Base-by-base conservation (phyloP, 2,329 filamentous ascomycete species). In the Parastagonospora nodorum region DNA sequence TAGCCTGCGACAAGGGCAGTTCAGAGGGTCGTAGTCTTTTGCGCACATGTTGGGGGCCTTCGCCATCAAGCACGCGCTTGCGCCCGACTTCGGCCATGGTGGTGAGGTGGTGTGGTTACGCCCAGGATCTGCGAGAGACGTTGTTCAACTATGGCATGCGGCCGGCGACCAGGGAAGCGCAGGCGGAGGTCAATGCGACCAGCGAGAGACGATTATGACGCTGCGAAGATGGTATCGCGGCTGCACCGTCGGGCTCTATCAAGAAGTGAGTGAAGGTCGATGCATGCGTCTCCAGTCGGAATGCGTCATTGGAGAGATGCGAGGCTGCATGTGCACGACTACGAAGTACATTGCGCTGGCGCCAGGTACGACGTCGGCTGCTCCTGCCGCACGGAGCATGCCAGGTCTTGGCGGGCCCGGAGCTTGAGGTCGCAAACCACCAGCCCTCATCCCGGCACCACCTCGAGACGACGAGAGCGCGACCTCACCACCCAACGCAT, bases 11-110 rank as follows among this genome's bases (percentile, higher is more conserved):
- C 15, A 92, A 76, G 1, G 89, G 89, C 14, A 93, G 79, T 61
- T 93, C 89, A 0, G 87, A 87, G 2, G 88, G 84, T 71, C 90
- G 90, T 69, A 88, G 84, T 64, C 85, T 88, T 61, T 81, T 82
- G 60, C 78, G 77, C 35, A 72, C 61, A 31, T 69, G 51, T 8
- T 64, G 66, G 46, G 70, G 38, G 8, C 44, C 55, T 7, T 69
- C 70, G 57, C 60, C 61, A 11, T 69, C 68, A 39, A 67, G 59
- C 30, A 62, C 53, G 50, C 60, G 69, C 48, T 73, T 73, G 53
- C 58, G 65, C 41, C 49, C 48, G 48, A 71, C 55, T 14, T 69
- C 68, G 10, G 69, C 67, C 71, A 74, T 74, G 55, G 52, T 50
- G 50, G 50, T 36, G 11, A 30, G 27, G 27, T 43, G 49, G 43